Percentiles rank a stretch among this genome's conserved stretches.
Conservation (phyloP, 352 stramenopile genomes). For the Aphanomyces cochlioides region DNA sequence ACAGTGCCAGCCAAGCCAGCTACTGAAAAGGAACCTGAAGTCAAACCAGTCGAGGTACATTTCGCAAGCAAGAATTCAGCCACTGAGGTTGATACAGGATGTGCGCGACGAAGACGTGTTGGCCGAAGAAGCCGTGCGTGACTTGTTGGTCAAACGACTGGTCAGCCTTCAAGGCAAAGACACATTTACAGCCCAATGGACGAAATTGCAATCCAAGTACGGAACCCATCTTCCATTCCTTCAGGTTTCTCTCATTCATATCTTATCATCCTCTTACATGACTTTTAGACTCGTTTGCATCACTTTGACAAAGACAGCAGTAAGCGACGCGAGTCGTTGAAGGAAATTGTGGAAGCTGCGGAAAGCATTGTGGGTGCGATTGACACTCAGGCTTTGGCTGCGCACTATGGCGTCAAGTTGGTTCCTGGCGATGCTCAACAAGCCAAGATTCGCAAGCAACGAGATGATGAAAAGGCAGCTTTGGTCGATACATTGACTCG, state of each 20-base stretch:
- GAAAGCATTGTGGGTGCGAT: slow-evolving; percentile 58
- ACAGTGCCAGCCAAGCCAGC: slow-evolving; percentile 60
- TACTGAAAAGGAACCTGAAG: slow-evolving; percentile 47
- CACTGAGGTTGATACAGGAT: neutral
- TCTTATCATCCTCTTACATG: neutral
- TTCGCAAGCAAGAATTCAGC: neutral
- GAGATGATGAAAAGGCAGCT: slow-evolving; percentile 64
- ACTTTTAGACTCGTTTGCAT: slow-evolving; percentile 46
- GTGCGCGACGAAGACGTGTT: slow-evolving; percentile 54
- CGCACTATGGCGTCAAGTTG: slow-evolving; percentile 66
- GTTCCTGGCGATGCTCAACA: slow-evolving; percentile 49
- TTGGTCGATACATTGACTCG: slow-evolving; percentile 62
- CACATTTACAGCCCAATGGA: slow-evolving; percentile 52
- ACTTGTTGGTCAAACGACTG: slow-evolving; percentile 60
- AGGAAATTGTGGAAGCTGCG: slow-evolving; percentile 50
- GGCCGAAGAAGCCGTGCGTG: slow-evolving; percentile 66
- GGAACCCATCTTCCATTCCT: slow-evolving; percentile 55
- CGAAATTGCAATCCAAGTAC: slow-evolving; percentile 40
- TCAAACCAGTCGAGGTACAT: slow-evolving; percentile 35
- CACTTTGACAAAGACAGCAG: slow-evolving; percentile 61
- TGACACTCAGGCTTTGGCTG: slow-evolving; percentile 58
- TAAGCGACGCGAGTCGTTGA: slow-evolving; percentile 45
- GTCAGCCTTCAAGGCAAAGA: slow-evolving; percentile 68
- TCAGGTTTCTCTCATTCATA: slow-evolving; percentile 34
- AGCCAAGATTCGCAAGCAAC: slow-evolving; percentile 75